Base-by-base conservation (phyloP, 306 rosid species). In the Argentina anserina region DNA sequence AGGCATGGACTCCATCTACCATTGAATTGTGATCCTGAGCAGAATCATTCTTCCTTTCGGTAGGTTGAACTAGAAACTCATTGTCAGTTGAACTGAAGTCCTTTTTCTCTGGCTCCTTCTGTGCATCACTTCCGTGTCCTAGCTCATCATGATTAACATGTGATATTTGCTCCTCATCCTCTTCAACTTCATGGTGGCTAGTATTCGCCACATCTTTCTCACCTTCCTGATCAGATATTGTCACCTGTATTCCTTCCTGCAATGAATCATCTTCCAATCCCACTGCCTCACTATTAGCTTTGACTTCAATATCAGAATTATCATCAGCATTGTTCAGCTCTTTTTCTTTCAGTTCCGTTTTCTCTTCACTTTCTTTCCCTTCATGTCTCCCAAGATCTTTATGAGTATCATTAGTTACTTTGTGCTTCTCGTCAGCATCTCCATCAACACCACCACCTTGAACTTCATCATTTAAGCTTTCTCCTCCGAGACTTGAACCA, bases 1-100 rank as follows among this genome's bases (percentile, higher is more conserved):
- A 72, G 20, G 67, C 75, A 71, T 28, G 67, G 29, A 71, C 56
- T 41, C 33, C 67, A 9, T 53, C 26, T 71, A 55, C 75, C 20
- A 39, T 12, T 71, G 75, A 55, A 39, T 71, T 53, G 26, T 39
- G 64, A 12, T 26, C 74, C 37, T 14, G 36, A 21, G 52, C 36
- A 70, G 37, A 12, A 45, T 39, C 53, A 17, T 20, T 55, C 66
- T 71, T 71, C 45, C 40, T 39, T 71, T 71, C 53, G 12, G 26
- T 11, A 2, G 25, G n/a, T 40, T 0, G 53, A 39, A 41, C 31
- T 28, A 47, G 4, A 58, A 56, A 29, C 65, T 40, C 40, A 11
- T 39, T 39, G 2, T 55, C 18, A 53, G 52, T n/a, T n/a, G n/a
- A 25, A 39, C 40, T 55, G 59, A 21, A 15, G 3, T 70, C 75